phyloP scores from a whole-genome alignment of 371 early-diverging fungal species.

The Mucor irregularis region DNA sequence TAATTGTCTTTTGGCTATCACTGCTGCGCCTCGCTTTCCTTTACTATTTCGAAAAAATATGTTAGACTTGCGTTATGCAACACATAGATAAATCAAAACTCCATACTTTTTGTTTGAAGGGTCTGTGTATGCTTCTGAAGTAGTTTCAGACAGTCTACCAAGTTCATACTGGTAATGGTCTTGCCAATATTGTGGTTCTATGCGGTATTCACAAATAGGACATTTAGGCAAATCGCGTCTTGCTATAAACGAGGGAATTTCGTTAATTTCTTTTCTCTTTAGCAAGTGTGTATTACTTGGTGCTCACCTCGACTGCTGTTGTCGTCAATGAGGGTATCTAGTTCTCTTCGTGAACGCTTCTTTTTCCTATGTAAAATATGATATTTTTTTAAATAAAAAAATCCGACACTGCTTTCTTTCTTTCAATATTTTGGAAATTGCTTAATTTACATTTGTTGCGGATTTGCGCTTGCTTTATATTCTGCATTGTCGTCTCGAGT shows the following conservation, averaged over 20 bases:
- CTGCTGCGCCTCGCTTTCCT: conserved; percentile 62
- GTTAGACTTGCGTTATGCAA: not conserved
- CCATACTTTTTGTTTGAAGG: conserved; percentile 29
- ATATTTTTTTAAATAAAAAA: too few relatives aligned
- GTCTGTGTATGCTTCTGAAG: conserved; percentile 34
- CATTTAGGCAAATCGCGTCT: conserved; percentile 51
- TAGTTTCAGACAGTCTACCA: conserved; percentile 38
- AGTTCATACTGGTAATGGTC: conserved; percentile 59
- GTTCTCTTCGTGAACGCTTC: conserved; percentile 33
- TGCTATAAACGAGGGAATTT: conserved; percentile 19
- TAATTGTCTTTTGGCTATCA: conserved; percentile 52
- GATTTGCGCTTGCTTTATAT: not conserved
- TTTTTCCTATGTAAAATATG: too few relatives aligned
- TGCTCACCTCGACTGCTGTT: conserved; percentile 48
- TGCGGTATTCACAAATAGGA: conserved; percentile 57
- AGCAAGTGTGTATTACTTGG: too few relatives aligned
- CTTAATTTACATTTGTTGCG: not conserved
- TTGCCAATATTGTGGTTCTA: conserved; percentile 49
- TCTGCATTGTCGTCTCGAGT: not conserved
- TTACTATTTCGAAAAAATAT: conserved; percentile 25
- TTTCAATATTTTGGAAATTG: not conserved
- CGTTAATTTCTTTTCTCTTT: not conserved
- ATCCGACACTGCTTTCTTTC: not conserved
- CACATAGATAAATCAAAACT: not conserved
- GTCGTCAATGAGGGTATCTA: conserved; percentile 36